Evolutionary conservation across 805 yeast genomes (phyloP).

Genomic region (Pichia californica): DNA sequence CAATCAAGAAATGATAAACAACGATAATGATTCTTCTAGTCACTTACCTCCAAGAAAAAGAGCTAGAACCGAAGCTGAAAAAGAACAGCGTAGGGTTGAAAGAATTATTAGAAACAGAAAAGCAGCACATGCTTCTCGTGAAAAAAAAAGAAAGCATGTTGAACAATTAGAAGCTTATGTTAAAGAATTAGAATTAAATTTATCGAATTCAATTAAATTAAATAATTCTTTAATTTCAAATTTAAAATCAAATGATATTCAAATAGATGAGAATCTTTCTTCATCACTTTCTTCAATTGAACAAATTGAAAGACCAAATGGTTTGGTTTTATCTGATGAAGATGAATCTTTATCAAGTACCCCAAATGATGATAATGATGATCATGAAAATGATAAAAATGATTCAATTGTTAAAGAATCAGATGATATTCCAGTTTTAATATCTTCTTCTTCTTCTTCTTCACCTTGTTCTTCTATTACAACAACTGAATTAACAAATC

Average conservation of each 20-base stretch:
- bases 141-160: slow-evolving; percentile 88
- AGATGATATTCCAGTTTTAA: neutral
- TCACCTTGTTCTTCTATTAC: slow-evolving; percentile 4
- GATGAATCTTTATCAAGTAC: no score
- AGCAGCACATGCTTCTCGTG: slow-evolving; percentile 97
- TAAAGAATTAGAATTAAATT: slow-evolving; percentile 32
- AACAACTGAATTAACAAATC: slow-evolving; percentile 6
- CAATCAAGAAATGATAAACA: neutral
- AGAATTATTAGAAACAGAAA: slow-evolving; percentile 88
- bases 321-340: slow-evolving; percentile 19
- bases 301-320: slow-evolving; percentile 22
- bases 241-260: slow-evolving; percentile 15
- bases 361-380: slow-evolving; percentile 8
- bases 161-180: slow-evolving; percentile 71
- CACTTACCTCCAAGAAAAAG: slow-evolving; percentile 87
- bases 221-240: slow-evolving; percentile 11
- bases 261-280: slow-evolving; percentile 10
- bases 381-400: slow-evolving; percentile 15
- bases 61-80: slow-evolving; percentile 94
- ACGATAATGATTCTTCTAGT: slow-evolving; percentile 7
- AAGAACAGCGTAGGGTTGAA: slow-evolving; percentile 93
- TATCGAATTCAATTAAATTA: slow-evolving; percentile 5
- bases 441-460: slow-evolving; percentile 1
- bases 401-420: neutral
- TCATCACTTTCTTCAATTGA: slow-evolving; percentile 10